These are phyloP conservation scores for Sarcocystis neurona DNA, from an alignment of 169 alveolate species.

Conservation along the genomic window DNA sequence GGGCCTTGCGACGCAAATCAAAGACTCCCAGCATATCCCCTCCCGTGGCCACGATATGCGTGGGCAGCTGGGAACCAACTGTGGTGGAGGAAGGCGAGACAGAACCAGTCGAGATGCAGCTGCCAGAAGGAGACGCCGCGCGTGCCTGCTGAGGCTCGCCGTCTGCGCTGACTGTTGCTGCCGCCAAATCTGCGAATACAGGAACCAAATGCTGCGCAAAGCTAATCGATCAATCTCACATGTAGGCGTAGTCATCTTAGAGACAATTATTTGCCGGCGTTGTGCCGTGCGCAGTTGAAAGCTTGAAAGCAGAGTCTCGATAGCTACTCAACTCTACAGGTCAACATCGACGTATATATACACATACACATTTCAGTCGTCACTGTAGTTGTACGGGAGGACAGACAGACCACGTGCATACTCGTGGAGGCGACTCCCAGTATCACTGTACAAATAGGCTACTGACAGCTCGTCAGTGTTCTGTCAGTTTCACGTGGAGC, in stretches of 20 bases:
- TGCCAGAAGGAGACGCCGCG: neutral
- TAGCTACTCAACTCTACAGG: neutral
- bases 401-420: too few relatives aligned
- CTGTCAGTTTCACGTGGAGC: too few relatives aligned
- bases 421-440: too few relatives aligned
- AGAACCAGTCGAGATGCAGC: neutral
- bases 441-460: too few relatives aligned
- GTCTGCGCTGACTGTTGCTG: neutral
- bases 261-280: too few relatives aligned
- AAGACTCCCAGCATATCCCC: conserved; percentile 37
- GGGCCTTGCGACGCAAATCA: conserved; percentile 1
- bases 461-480: too few relatives aligned
- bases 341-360: neutral
- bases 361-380: neutral
- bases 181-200: neutral
- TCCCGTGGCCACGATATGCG: conserved; percentile 31
- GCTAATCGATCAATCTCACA: too few relatives aligned
- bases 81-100: neutral
- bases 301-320: neutral
- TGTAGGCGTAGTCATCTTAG: too few relatives aligned
- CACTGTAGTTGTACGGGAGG: too few relatives aligned
- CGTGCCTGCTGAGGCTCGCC: neutral
- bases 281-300: too few relatives aligned
- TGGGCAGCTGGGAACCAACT: neutral
- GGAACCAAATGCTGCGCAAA: neutral